Evolutionary conservation across 495 filamentous ascomycete genomes (phyloP), one percentile per base, ranked within the genome.

Genomic region (Penicillium malachiteum): DNA sequence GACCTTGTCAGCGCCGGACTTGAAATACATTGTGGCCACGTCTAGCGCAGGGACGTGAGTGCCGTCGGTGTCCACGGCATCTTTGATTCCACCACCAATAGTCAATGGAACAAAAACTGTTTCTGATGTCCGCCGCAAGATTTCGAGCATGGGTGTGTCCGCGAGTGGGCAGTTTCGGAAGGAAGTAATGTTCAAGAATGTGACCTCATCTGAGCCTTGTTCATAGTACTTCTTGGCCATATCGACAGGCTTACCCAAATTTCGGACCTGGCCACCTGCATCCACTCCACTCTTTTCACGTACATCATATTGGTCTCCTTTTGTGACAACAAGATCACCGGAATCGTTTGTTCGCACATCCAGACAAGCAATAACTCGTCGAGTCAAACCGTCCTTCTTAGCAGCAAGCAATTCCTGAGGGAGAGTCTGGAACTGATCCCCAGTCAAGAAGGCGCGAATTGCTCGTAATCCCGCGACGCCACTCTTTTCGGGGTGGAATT

Each of bases 281-380:
- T 78, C 65, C 16, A 72, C 65, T 10, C 71, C 75, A 50, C 69
- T 77, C 72, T 96, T 96, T 65, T 97, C 94, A n/a, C 94, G 87
- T n/a, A 98, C 94, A 64, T 98, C 94, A 72, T 98, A 98, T 65
- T 97, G 94, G 68, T 98, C 94, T 8, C 94, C 94, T 73, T 98
- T 98, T 5, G 94, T 98, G 13, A 98, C 94, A 0, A 98, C 95
- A 14, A 98, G 74, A 70, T 97, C 95, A 5, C 95, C 95, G 45
- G 88, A 77, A 68, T 98, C 95, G 68, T 98, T 97, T n/a, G 94
- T 84, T 8, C 94, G 88, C 31, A 98, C 94, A 68, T 98, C 94
- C 13, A 98, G 83, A 65, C 94, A 98, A 3, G 95, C 94, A 65
- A 98, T 97, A 8, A 98, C 83, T 47, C 94, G 80, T 48, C 90